phyloP scores from a whole-genome alignment of 176 grass and related monocot species.

The Cenchrus americanus region DNA sequence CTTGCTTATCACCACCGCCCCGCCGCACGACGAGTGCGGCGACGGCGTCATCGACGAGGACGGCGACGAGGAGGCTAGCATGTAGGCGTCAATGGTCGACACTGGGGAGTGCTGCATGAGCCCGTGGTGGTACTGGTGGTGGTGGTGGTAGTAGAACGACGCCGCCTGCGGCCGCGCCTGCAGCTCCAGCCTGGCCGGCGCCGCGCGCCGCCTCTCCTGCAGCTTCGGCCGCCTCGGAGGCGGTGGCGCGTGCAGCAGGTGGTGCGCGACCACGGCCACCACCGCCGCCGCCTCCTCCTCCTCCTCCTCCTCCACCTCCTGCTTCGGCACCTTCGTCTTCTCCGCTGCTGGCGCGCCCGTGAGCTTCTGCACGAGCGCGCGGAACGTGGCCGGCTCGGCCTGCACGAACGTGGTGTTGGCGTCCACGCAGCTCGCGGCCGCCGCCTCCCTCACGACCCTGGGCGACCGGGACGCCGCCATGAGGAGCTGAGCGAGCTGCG shows the following conservation, averaged over 20 bases:
- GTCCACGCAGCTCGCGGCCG: slow-evolving; percentile 34
- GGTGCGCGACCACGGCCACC: neutral
- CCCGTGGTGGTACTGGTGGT: neutral
- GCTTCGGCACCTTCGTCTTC: neutral
- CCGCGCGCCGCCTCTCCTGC: slow-evolving; percentile 66
- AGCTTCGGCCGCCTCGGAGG: slow-evolving; percentile 66
- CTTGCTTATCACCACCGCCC: slow-evolving; percentile 49
- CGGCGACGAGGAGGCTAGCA: slow-evolving; percentile 21
- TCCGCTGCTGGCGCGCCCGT: slow-evolving; percentile 47
- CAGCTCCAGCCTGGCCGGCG: slow-evolving; percentile 65
- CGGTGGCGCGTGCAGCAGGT: neutral
- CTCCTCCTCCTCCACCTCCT: too few species aligned
- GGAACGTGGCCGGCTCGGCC: slow-evolving; percentile 71
- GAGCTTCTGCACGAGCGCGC: slow-evolving; percentile 72
- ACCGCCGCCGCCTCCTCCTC: too few species aligned
- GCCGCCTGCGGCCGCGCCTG: slow-evolving; percentile 30
- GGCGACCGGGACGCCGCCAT: slow-evolving; percentile 35
- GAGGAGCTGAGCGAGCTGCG: neutral
- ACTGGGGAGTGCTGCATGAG: slow-evolving; percentile 59
- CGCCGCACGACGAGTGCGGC: slow-evolving; percentile 43
- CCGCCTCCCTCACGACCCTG: slow-evolving; percentile 5
- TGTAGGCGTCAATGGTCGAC: slow-evolving; percentile 64
- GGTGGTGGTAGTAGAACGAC: slow-evolving; percentile 36
- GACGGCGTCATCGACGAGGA: slow-evolving; percentile 40
- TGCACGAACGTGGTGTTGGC: slow-evolving; percentile 69